Evolutionary conservation across 2,329 filamentous ascomycete genomes (phyloP), one percentile per base, ranked within the genome.

Genomic region (Xylariales sp.): DNA sequence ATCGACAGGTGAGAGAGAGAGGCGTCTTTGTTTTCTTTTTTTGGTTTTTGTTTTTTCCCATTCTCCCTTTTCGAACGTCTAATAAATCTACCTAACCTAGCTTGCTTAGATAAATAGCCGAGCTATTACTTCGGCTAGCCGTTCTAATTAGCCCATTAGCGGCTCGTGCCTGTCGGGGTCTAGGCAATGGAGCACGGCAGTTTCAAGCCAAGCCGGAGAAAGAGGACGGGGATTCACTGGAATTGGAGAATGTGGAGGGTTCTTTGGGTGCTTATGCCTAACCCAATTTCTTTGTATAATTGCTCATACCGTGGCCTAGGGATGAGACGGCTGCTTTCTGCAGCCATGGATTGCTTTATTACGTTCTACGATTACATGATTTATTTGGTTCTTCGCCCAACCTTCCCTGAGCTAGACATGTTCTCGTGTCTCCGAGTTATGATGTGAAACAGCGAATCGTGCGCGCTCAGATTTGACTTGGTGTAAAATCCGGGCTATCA

Each of bases 151-250:
- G 67, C 30, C 14, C 46, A 34, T 46, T 49, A 39, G 32, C 62
- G 58, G 61, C 49, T 70, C 43, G 43, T 59, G 23, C 53, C 55
- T 49, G 48, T 65, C 62, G 62, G 65, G 55, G 52, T 18, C 56
- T 30, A 64, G 65, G 65, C 68, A 66, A 52, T 70, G 52, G 56
- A 63, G 46, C 69, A 67, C 69, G 69, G 69, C 69, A 70, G 68
- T 70, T 70, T 66, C 10, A 53, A 49, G 57, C 56, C 45, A 56
- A 67, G 65, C 49, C 50, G 57, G 54, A 34, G 45, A 56, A 57
- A 61, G 41, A 56, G 8, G 10, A 14, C 48, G 9, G 9, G 28
- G 28, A 23, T 23, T 23, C 23, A 10, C 36, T 39, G 12, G 12
- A 41, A 41, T 4, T 2, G 39, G 9, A 4, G 39, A 41, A 41